Conservation (phyloP, 768 basidiomycete genomes). For the Pisolithus tinctorius region DNA sequence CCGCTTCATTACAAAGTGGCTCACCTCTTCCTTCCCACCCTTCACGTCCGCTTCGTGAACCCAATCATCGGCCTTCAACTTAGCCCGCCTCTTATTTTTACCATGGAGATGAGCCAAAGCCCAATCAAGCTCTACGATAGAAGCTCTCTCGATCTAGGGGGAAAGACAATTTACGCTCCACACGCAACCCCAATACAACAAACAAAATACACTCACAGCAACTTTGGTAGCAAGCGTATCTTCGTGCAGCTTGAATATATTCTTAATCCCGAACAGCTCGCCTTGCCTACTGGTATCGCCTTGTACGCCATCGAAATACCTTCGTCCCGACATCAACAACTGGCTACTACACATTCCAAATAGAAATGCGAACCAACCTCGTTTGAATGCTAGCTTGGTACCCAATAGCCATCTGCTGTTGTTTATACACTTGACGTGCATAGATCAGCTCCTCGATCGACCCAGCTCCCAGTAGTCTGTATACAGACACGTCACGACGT, state of each 20-base stretch:
- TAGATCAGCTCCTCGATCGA: slow-evolving; percentile 86
- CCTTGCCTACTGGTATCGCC: slow-evolving; percentile 69
- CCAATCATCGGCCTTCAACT: slow-evolving; percentile 33
- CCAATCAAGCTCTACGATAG: slow-evolving; percentile 73
- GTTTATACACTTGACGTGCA: slow-evolving; percentile 86
- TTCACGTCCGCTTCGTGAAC: slow-evolving; percentile 39
- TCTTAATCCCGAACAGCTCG: slow-evolving; percentile 80
- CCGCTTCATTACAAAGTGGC: neutral
- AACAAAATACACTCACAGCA: slow-evolving; percentile 40
- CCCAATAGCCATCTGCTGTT: slow-evolving; percentile 89
- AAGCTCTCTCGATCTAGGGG: slow-evolving; percentile 69
- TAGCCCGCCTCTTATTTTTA: slow-evolving; percentile 28
- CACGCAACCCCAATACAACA: neutral
- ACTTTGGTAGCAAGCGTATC: slow-evolving; percentile 64
- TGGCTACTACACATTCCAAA: too few relatives aligned
- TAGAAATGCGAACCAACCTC: slow-evolving; percentile 36
- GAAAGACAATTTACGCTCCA: neutral
- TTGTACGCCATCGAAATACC: slow-evolving; percentile 79
- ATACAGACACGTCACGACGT: slow-evolving; percentile 77
- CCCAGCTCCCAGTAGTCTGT: slow-evolving; percentile 78
- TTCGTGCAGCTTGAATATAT: slow-evolving; percentile 78
- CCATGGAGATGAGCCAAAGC: slow-evolving; percentile 62
- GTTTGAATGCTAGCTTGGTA: slow-evolving; percentile 83
- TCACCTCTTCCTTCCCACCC: slow-evolving; percentile 33
- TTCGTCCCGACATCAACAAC: slow-evolving; percentile 15